Conservation (phyloP, 495 filamentous ascomycete species). For the Tuber magnatum region DNA sequence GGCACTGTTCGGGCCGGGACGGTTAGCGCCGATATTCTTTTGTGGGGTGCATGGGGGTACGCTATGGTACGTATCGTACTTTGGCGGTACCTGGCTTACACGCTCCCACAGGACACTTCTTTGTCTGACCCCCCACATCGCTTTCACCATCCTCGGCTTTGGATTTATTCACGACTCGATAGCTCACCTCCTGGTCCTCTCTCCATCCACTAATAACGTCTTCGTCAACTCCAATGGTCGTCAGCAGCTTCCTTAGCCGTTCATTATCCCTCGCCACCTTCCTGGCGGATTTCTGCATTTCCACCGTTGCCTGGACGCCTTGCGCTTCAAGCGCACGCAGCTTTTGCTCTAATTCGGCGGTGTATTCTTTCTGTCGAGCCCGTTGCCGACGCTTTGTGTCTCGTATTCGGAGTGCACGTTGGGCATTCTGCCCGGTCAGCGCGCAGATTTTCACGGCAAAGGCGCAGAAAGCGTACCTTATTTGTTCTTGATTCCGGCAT, state of each 20-base stretch:
- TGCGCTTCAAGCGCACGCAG: slow-evolving; percentile 46
- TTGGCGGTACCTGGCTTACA: not conserved
- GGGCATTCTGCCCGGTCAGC: not conserved
- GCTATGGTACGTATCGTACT: not conserved
- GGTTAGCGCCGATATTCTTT: not conserved
- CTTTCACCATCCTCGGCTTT: not conserved
- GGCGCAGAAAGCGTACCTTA: not conserved
- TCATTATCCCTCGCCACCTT: slow-evolving; percentile 49
- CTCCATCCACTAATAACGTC: slow-evolving; percentile 40
- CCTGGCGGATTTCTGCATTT: slow-evolving; percentile 50
- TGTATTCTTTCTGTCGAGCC: slow-evolving; percentile 57
- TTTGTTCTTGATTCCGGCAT: not conserved
- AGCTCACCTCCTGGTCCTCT: slow-evolving; percentile 4
- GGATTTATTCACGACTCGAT: not conserved
- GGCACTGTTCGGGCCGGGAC: not conserved
- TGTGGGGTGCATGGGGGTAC: not conserved
- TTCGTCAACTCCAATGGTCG: slow-evolving; percentile 40
- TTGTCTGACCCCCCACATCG: not conserved
- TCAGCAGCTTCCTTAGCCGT: slow-evolving; percentile 45
- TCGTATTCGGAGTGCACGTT: slow-evolving; percentile 37
- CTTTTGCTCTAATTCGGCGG: slow-evolving; percentile 53
- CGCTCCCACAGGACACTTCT: not conserved
- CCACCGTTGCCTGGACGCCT: slow-evolving; percentile 48
- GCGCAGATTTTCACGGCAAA: not conserved
- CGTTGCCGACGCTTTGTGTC: slow-evolving; percentile 62